Evolutionary conservation across 2,329 filamentous ascomycete genomes (phyloP), one percentile per base, ranked within the genome.

Genomic region (Claviceps africana): DNA sequence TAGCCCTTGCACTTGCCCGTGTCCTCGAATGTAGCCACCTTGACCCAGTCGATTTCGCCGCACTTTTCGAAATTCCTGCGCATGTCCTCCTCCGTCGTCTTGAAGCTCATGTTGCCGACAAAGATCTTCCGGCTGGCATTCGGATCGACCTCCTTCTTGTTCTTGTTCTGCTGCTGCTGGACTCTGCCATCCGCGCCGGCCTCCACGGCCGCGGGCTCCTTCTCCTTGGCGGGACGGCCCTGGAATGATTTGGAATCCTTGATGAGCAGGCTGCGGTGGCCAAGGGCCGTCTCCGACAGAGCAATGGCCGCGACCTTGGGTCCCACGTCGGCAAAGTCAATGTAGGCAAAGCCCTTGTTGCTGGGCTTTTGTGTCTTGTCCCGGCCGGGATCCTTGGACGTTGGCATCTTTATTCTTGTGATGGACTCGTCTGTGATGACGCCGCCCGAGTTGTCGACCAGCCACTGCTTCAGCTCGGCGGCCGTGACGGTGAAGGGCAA

Each of bases 1-100:
- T 85, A 98, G 19, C 93, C 94, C 72, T 97, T 97, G 74, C 93
- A 98, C 72, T 97, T 98, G 44, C 93, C 93, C 21, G 85, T 85
- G 67, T 98, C 94, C 67, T 97, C 88, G 64, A 98, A 98, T 0
- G 90, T 95, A 2, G 93, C 93, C 58, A 97, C 74, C 70, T 95
- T 91, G 57, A 88, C 78, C 71, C 86, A 86, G 51, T 83, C 80
- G 56, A 97, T 81, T 56, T 83, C 76, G 49, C 93, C 93, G 64
- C 91, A 97, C 65, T 84, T 87, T 48, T 77, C 77, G 66, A 95
- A 97, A 64, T 95, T 88, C 57, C 83, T 76, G 58, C 81, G 75
- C 48, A 98, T 69, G 60, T 88, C 82, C 51, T 95, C 88, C 60
- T 91, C 85, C 7, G 83, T 89, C 4, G 82, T 81, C 62, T 86